Evolutionary conservation across 2,329 filamentous ascomycete species (phyloP).

Genomic region (Colletotrichum tanaceti): DNA sequence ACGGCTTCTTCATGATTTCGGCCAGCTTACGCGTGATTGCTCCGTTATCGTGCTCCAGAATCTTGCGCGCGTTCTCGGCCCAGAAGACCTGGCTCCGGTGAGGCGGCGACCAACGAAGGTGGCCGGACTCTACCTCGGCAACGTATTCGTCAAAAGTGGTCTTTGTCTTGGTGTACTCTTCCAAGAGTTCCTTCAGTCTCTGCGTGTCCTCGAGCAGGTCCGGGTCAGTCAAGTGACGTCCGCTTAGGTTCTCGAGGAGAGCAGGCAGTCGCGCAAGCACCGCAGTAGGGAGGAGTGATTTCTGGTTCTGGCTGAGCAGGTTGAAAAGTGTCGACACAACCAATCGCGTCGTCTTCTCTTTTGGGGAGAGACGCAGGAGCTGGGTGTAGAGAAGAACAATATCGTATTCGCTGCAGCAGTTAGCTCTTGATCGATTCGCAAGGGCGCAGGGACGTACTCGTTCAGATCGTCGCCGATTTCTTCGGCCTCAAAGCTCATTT

Average conservation of each 20-base stretch:
- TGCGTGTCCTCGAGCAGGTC: conserved; percentile 73
- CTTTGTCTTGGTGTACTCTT: conserved; percentile 76
- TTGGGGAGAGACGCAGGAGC: conserved; percentile 89
- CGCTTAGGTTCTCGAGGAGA: conserved; percentile 71
- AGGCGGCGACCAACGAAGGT: conserved; percentile 92
- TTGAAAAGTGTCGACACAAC: conserved; percentile 91
- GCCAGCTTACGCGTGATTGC: conserved; percentile 82
- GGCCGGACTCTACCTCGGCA: conserved; percentile 85
- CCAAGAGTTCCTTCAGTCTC: conserved; percentile 70
- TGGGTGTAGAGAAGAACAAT: conserved; percentile 93
- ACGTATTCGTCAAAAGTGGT: conserved; percentile 90
- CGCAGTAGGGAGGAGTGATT: conserved; percentile 83
- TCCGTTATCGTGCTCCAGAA: conserved; percentile 85
- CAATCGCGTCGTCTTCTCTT: conserved; percentile 96
- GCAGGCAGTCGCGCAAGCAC: conserved; percentile 84
- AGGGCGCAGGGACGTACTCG: conserved; percentile 68
- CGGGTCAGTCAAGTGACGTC: conserved; percentile 72
- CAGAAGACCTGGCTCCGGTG: conserved; percentile 90
- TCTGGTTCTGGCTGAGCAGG: conserved; percentile 76
- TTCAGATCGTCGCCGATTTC: conserved; percentile 80
- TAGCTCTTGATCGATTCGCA: neutral
- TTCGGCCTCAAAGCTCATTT: conserved; percentile 93
- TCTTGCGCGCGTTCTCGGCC: conserved; percentile 89
- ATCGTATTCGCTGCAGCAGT: conserved; percentile 80
- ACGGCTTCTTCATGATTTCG: conserved; percentile 81